These are phyloP conservation scores for Scheffersomyces segobiensis DNA, from an alignment of 1,139 yeast species.

Conservation along the genomic window DNA sequence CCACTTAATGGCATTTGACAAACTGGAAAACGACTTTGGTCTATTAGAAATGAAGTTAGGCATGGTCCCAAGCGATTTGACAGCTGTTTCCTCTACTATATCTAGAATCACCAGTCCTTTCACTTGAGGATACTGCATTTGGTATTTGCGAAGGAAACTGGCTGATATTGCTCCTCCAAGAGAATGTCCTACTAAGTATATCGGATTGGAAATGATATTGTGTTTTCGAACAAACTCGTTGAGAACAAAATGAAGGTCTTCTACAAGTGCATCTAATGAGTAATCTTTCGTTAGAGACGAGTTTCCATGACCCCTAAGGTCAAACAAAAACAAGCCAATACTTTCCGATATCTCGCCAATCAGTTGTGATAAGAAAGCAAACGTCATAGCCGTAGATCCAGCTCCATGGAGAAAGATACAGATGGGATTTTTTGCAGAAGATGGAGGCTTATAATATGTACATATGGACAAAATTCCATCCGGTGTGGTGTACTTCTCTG, in stretches of 20 bases:
- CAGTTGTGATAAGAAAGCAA: constrained; percentile 52
- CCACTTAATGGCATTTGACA: constrained; percentile 78
- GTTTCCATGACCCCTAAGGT: constrained; percentile 82
- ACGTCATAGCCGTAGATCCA: constrained; percentile 83
- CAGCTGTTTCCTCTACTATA: constrained; percentile 92
- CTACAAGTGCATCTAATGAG: constrained; percentile 50
- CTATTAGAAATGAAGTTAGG: constrained; percentile 58
- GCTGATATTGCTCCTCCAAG: constrained; percentile 88
- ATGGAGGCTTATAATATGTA: constrained; percentile 62
- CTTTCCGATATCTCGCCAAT: constrained; percentile 19
- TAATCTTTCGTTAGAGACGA: constrained; percentile 35
- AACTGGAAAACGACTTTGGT: constrained; percentile 57
- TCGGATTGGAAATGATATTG: constrained; percentile 8
- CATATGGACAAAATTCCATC: constrained; percentile 30
- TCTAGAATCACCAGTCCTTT: constrained; percentile 79
- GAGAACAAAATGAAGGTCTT: constrained; percentile 57
- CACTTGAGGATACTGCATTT: constrained; percentile 20
- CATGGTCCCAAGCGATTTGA: constrained; percentile 68
- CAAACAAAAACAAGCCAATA: constrained; percentile 70
- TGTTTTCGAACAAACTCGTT: constrained; percentile 28
- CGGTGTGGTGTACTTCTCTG: constrained; percentile 6
- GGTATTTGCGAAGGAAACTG: constrained; percentile 12
- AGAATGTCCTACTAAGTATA: constrained; percentile 80
- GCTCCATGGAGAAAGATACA: constrained; percentile 92
- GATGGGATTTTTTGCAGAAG: constrained; percentile 44